Base-by-base conservation (phyloP, 108 stramenopile species). In the Mediolabrus comicus region DNA sequence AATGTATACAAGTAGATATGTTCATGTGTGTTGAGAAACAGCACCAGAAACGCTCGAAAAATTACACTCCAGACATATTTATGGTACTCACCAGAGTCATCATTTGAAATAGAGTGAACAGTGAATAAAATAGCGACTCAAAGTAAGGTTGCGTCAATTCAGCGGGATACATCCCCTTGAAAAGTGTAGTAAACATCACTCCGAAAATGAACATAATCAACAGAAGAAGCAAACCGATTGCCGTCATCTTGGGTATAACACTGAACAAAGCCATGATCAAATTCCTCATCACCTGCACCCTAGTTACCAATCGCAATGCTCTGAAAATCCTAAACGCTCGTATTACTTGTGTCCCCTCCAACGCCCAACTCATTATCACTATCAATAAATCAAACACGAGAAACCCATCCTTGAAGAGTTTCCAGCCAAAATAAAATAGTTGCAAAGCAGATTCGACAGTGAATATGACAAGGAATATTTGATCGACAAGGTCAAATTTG, bases 271-370 rank as follows among this genome's bases (percentile, higher is more conserved):
- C 91, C 36, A 74, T 32, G 1, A 92, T 74, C 46, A 92, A 75
- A 59, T 87, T 82, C 41, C 79, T 79, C 87, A 92, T 83, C 24
- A 82, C 59, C 25, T 86, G 77, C 4, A 92, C 70, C 31, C 87
- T 76, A 5, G 91, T 87, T n/a, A 89, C 71, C 59, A 92, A 62
- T 13, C 91, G 91, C 53, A 92, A 54, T 0, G 87, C 86, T 36
- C 91, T 77, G 46, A 92, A 86, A 56, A 92, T 89, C 11, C 91
- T 80, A 62, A 92, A 92, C 19, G 91, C 84, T 41, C 91, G 86
- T 32, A 89, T 82, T 29, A 92, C 73, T 69, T 89, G 87, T 24
- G 85, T 58, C 24, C 53, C 58, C 11, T 62, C 41, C 46, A 91
- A 77, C n/a, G 82, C 63, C 91, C 91, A 92, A 57, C 79, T 80